Conservation (phyloP, 768 basidiomycete species). For the Myochromella boudieri region DNA sequence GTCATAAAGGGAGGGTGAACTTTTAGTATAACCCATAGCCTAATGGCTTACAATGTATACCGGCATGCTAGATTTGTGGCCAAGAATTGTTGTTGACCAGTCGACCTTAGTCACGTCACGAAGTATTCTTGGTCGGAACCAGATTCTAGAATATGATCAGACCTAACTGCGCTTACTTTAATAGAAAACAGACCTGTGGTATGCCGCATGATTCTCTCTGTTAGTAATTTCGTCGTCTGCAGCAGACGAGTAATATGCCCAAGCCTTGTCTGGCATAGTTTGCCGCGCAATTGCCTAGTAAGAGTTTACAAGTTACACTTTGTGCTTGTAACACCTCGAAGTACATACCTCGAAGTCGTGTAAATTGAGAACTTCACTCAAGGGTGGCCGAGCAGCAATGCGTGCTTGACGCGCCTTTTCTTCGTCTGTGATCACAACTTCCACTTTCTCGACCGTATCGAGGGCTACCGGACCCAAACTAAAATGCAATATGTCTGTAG, state of each 20-base stretch:
- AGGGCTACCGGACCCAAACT: constrained; percentile 75
- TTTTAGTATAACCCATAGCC: background rate
- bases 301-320: constrained; percentile 3
- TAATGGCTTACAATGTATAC: constrained; percentile 66
- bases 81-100: constrained; percentile 81
- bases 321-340: background rate
- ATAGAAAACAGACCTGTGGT: constrained; percentile 61
- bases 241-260: constrained; percentile 97
- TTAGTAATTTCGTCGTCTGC: constrained; percentile 93
- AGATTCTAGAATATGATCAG: constrained; percentile 47
- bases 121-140: constrained; percentile 89
- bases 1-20: background rate
- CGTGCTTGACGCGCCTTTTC: constrained; percentile 71
- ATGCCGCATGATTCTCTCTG: constrained; percentile 89
- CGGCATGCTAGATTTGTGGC: constrained; percentile 72
- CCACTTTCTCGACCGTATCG: constrained; percentile 60
- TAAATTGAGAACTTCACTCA: constrained; percentile 81
- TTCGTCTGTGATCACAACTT: constrained; percentile 63
- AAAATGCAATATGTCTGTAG: background rate
- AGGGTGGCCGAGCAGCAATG: constrained; percentile 61
- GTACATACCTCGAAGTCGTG: constrained; percentile 87
- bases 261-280: constrained; percentile 84
- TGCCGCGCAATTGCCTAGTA: constrained; percentile 77
- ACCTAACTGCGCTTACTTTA: background rate
- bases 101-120: constrained; percentile 86